Base-by-base conservation (phyloP, 495 filamentous ascomycete species). In the Neurospora sp. region DNA sequence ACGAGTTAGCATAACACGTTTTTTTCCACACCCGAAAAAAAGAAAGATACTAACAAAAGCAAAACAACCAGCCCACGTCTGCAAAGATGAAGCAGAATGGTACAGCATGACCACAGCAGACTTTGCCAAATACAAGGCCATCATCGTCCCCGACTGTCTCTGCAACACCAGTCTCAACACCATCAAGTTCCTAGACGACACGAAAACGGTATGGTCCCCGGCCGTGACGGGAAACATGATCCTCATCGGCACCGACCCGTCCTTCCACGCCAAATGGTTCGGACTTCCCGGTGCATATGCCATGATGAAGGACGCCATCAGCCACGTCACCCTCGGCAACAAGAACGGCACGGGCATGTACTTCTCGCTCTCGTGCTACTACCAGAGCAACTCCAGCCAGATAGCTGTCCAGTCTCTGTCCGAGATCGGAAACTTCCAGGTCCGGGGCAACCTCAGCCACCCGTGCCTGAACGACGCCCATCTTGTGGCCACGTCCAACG, bases 391-490 rank as follows among this genome's bases (percentile, higher is more conserved):
- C 8, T 70, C 71, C 5, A 34, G 45, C n/a, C 75, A 84, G 15
- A 72, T 73, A 21, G 77, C 78, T 9, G 81, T 87, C 45, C 71
- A 79, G n/a, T 70, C 80, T 48, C 83, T 87, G 34, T 85, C 83
- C 36, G 80, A 82, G 45, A 85, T 87, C 39, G 84, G 84, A 4
- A 77, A 81, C 72, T 85, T 85, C 72, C 73, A 74, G 40, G 82
- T 85, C 71, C 75, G 81, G 15, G 82, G 83, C 11, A 79, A 84
- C 70, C 76, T 84, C 13, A 80, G 76, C 13, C 76, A 76, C 70
- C 76, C 77, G 2, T 85, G 84, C 69, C 82, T 83, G 71, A 83
- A 87, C 76, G 75, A 85, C 11, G 84, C 77, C 6, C 85, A 87
- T 73, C 81, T 86, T 9, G 84, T 85, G 17, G 85, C 84, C 74